Evolutionary conservation across 2,329 filamentous ascomycete species (phyloP), one percentile per base, ranked within the genome.

Genomic region (Aspergillus quadrilineatus): DNA sequence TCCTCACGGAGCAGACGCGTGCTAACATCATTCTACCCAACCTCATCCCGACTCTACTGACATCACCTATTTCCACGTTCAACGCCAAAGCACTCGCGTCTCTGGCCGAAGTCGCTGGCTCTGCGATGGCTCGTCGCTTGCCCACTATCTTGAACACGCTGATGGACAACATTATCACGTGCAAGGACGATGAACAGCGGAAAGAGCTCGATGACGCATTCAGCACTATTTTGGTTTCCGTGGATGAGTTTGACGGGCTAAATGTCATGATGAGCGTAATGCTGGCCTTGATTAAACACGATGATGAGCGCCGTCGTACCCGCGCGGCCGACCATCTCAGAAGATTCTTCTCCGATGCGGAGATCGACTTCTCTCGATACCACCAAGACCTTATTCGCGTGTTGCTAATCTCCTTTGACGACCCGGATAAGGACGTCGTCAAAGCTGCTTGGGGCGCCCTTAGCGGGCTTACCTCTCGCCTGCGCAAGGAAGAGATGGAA

Each of bases 401-500:
- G 3, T 79, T 99, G 52, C 85, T 99, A 55, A 89, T 96, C 63
- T 92, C 91, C 0, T 99, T 99, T 69, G 92, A 94, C 67, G 94
- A 99, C 67, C 76, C 85, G 52, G 94, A 97, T 68, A 75, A 77
- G 59, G 86, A 88, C 22, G 93, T 97, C 4, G 89, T 97, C 67
- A 95, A 95, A 78, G 84, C 90, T 44, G 86, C 93, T 22, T 97
- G 92, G 92, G 82, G 85, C 53, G 93, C 92, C 5, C 83, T 99
- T 57, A 91, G 79, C 65, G 89, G 90, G 56, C 88, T 99, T 65
- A 97, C 92, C 45, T 92, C 92, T 72, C 88, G 86, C 65, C 83
- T 99, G 60, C 88, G 88, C 70, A 99, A 99, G 75, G 95, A 99
- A 71, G 93, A 97, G 75, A 97, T 99, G 94, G 95, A 99, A 70